Conservation (phyloP, 2,329 filamentous ascomycete species). For the Diaporthe sp. region DNA sequence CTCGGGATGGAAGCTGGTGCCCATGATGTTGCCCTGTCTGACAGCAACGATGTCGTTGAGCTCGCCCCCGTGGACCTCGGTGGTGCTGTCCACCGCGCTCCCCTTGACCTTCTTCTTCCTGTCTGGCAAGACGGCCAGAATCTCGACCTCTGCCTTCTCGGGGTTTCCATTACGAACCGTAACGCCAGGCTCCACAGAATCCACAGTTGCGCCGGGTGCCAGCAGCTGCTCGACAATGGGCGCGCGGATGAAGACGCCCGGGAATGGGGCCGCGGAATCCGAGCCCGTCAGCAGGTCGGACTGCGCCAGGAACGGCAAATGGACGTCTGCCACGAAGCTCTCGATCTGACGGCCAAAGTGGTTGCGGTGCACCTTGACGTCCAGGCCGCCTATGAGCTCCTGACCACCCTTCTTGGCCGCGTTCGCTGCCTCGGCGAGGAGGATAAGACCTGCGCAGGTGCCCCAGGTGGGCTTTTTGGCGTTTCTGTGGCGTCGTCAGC, state of each 20-base stretch:
- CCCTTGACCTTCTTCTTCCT: constrained; percentile 52
- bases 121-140: constrained; percentile 66
- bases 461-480: constrained; percentile 90
- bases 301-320: constrained; percentile 76
- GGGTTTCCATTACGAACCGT: constrained; percentile 45
- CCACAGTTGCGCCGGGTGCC: constrained; percentile 39
- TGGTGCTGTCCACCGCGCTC: constrained; percentile 52
- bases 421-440: constrained; percentile 90
- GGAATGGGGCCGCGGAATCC: constrained; percentile 68
- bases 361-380: constrained; percentile 92
- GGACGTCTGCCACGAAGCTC: constrained; percentile 84
- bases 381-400: constrained; percentile 91
- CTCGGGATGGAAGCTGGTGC: constrained; percentile 96
- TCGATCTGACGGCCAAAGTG: constrained; percentile 96
- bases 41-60: constrained; percentile 89
- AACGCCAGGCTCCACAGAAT: constrained; percentile 56
- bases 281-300: constrained; percentile 44
- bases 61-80: constrained; percentile 52
- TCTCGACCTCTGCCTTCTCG: constrained; percentile 55
- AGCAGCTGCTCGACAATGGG: constrained; percentile 91
- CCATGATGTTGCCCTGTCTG: constrained; percentile 90
- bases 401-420: constrained; percentile 92
- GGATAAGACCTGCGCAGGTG: constrained; percentile 93
- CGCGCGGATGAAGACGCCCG: constrained; percentile 92
- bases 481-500: constrained; percentile 63